A percentile compares a stretch with the other conserved stretches of the same genome.
phyloP scores from a whole-genome alignment of 768 basidiomycete species.

The Porpolomopsis calyptriformis region DNA sequence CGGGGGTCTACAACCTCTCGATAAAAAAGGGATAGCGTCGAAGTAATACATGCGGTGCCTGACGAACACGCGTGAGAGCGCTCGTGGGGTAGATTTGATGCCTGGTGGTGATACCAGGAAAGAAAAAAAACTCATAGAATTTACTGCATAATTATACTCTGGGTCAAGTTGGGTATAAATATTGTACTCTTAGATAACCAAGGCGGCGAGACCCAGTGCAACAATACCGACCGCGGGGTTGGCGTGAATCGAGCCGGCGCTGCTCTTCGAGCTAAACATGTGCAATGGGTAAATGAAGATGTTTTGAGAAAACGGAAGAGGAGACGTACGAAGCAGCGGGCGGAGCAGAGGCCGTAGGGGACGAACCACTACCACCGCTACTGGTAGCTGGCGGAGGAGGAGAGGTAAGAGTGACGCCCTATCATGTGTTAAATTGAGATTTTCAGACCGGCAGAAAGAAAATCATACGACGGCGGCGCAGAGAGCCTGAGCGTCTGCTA shows the following conservation, averaged over 20 bases:
- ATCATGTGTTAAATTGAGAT: background rate
- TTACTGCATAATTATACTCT: background rate
- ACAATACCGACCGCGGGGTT: constrained; percentile 14
- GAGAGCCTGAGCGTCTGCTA: constrained; percentile 27
- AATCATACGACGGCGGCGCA: constrained; percentile 42
- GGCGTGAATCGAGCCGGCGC: constrained; percentile 9
- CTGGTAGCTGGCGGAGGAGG: constrained; percentile 10
- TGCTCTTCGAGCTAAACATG: constrained; percentile 2
- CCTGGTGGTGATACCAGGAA: too few species aligned
- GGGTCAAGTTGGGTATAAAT: constrained; percentile 15
- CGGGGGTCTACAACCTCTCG: too few species aligned
- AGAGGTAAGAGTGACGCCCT: constrained; percentile 46
- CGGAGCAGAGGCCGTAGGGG: constrained; percentile 3
- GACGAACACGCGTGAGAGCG: too few species aligned
- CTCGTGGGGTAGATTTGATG: too few species aligned
- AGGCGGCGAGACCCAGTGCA: constrained; percentile 31
- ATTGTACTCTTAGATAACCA: constrained; percentile 33
- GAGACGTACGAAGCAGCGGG: background rate
- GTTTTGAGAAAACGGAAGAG: background rate
- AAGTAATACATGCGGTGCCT: too few species aligned
- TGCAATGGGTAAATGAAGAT: background rate
- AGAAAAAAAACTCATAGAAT: background rate
- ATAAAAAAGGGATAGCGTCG: too few species aligned
- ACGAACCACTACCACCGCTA: constrained; percentile 7
- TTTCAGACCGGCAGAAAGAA: background rate